These are phyloP conservation scores for Fusarium sp. DNA, from an alignment of 2,329 filamentous ascomycete species.

Conservation along the genomic window DNA sequence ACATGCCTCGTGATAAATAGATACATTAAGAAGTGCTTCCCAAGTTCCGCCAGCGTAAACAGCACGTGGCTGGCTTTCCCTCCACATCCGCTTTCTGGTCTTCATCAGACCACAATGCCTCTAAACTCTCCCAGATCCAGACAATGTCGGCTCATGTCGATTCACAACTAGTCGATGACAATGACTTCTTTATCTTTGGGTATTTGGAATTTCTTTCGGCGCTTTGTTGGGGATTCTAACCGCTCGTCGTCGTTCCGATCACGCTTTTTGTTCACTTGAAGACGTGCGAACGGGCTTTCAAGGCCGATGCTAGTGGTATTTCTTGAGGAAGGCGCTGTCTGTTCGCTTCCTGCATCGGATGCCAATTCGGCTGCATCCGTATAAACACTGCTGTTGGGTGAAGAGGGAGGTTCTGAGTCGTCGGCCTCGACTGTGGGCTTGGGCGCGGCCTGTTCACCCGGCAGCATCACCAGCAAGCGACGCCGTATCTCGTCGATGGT, in stretches of 20 bases:
- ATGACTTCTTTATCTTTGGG: background rate
- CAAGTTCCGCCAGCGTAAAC: background rate
- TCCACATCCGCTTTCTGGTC: background rate
- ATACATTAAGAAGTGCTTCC: background rate
- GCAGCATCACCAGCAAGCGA: background rate
- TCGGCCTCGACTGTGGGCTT: background rate
- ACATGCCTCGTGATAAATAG: background rate
- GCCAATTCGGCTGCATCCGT: background rate
- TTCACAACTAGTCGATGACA: background rate
- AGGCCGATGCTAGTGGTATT: background rate
- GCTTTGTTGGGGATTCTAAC: background rate
- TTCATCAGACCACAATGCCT: background rate
- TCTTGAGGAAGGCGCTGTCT: background rate
- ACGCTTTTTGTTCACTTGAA: background rate
- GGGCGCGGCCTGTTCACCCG: background rate
- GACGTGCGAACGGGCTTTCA: background rate
- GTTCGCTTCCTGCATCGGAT: background rate
- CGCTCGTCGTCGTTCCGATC: background rate
- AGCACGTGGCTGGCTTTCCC: background rate
- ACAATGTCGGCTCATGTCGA: background rate
- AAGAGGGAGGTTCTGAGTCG: background rate
- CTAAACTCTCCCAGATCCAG: background rate
- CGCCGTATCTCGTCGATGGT: constrained; percentile 3
- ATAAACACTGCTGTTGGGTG: background rate
- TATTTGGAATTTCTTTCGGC: background rate